These are phyloP conservation scores for Brassica nigra DNA, from an alignment of 345 rosid species.

Conservation along the genomic window DNA sequence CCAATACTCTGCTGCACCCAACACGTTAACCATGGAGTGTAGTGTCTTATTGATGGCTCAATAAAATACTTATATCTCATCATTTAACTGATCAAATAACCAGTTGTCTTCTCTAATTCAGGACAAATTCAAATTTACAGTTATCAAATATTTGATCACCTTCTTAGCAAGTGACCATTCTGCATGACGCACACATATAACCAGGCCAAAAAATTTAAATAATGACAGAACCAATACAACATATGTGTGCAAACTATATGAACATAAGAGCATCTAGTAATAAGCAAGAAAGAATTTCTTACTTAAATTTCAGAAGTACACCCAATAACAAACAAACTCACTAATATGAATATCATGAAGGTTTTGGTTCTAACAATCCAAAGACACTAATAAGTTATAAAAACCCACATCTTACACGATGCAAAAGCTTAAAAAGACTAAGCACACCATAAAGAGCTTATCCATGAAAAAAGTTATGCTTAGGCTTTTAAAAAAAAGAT, in stretches of 20 bases:
- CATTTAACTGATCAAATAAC: not conserved
- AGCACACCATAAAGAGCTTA: not conserved
- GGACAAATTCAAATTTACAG: not conserved
- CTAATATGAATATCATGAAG: not conserved
- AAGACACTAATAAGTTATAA: not conserved
- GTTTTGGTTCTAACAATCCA: not conserved
- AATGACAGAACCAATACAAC: not conserved
- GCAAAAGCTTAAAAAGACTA: not conserved
- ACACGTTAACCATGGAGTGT: too few species aligned
- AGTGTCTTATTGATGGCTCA: conserved; percentile 69
- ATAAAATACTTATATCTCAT: conserved; percentile 60
- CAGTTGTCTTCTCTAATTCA: not conserved
- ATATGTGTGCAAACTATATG: not conserved
- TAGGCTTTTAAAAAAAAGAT: too few species aligned
- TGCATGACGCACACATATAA: not conserved
- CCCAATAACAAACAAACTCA: not conserved
- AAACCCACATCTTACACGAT: not conserved
- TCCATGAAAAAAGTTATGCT: not conserved
- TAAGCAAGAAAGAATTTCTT: not conserved
- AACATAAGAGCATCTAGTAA: not conserved
- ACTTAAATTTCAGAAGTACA: not conserved
- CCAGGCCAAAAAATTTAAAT: not conserved
- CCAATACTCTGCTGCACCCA: too few species aligned
- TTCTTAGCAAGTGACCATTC: not conserved
- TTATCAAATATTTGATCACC: not conserved